Percentiles rank a stretch among this genome's conserved stretches.
These are phyloP conservation scores for Byssoonygena ceratinophila DNA, from an alignment of 2,329 filamentous ascomycete species.

Conservation along the genomic window DNA sequence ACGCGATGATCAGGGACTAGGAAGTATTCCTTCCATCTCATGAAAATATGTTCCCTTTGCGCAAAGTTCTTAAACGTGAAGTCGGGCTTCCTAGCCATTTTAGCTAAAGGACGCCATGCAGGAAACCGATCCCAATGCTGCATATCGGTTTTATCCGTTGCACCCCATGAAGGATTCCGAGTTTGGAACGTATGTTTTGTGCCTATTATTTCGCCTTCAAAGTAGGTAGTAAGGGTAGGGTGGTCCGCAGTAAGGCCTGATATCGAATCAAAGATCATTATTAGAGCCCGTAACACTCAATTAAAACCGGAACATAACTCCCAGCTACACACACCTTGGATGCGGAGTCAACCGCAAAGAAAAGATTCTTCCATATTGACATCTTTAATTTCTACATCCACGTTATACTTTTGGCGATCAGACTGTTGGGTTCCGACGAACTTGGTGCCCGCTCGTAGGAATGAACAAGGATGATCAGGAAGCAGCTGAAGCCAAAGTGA, in stretches of 20 bases:
- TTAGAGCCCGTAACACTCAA: background rate
- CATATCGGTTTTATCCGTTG: slow-evolving; percentile 79
- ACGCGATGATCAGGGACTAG: slow-evolving; percentile 91
- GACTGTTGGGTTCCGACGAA: slow-evolving; percentile 89
- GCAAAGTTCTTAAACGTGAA: slow-evolving; percentile 57
- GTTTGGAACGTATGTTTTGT: slow-evolving; percentile 91
- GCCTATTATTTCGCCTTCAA: slow-evolving; percentile 96
- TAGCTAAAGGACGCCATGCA: slow-evolving; percentile 68
- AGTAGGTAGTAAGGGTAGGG: slow-evolving; percentile 94
- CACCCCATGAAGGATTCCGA: slow-evolving; percentile 80
- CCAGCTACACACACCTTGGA: slow-evolving; percentile 58
- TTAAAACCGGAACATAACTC: background rate
- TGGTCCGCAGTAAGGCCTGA: slow-evolving; percentile 87
- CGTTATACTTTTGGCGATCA: slow-evolving; percentile 84
- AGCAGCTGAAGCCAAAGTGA: slow-evolving; percentile 46
- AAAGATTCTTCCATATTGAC: slow-evolving; percentile 91
- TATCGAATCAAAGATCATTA: slow-evolving; percentile 11
- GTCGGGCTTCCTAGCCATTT: slow-evolving; percentile 49
- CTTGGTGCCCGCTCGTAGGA: slow-evolving; percentile 72
- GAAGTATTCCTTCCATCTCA: slow-evolving; percentile 99
- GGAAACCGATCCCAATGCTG: slow-evolving; percentile 88
- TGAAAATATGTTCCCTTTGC: slow-evolving; percentile 83
- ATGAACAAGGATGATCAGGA: slow-evolving; percentile 73
- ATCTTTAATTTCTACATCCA: slow-evolving; percentile 93
- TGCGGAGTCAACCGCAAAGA: slow-evolving; percentile 86